Percentiles rank a stretch among this genome's conserved stretches.
Evolutionary conservation across 305 asterid species (phyloP).

Genomic region (Fraxinus nigra): DNA sequence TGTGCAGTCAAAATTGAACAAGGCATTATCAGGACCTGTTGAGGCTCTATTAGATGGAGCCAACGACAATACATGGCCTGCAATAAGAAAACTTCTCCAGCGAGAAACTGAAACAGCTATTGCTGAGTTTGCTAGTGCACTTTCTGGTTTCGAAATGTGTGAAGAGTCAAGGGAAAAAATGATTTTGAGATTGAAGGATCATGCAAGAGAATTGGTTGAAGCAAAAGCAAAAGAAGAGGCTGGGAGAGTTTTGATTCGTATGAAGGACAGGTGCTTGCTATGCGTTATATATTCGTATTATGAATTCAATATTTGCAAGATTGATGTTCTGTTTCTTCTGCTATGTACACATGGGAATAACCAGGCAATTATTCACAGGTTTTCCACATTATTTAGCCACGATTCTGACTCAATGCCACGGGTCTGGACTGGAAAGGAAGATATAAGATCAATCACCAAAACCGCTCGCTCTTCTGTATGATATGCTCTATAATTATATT

Average conservation of each 20-base stretch:
- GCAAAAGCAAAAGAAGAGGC: constrained; percentile 88
- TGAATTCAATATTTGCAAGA: constrained; percentile 13
- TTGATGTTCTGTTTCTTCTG: constrained; percentile 3
- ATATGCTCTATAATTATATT: constrained; percentile 19
- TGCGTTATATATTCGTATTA: constrained; percentile 2
- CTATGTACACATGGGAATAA: constrained; percentile 20
- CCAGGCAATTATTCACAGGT: constrained; percentile 49
- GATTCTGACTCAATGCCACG: constrained; percentile 98
- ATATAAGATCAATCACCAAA: constrained; percentile 91
- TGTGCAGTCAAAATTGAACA: constrained; percentile 70
- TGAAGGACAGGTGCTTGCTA: constrained; percentile 83
- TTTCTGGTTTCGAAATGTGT: constrained; percentile 86
- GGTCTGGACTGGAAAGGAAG: constrained; percentile 99
- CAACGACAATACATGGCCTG: constrained; percentile 83
- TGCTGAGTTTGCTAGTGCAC: constrained; percentile 61
- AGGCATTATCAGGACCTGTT: constrained; percentile 80
- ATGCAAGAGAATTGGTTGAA: constrained; percentile 82
- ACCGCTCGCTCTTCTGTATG: constrained; percentile 97
- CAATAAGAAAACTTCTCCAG: constrained; percentile 75
- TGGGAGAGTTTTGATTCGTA: constrained; percentile 80
- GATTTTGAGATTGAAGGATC: constrained; percentile 61
- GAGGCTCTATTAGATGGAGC: constrained; percentile 92
- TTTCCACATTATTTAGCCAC: constrained; percentile 79
- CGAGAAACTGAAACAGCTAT: constrained; percentile 69
- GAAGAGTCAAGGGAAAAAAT: constrained; percentile 55